Base-by-base conservation (phyloP, 495 filamentous ascomycete genomes). In the Gamarada debralockiae region DNA sequence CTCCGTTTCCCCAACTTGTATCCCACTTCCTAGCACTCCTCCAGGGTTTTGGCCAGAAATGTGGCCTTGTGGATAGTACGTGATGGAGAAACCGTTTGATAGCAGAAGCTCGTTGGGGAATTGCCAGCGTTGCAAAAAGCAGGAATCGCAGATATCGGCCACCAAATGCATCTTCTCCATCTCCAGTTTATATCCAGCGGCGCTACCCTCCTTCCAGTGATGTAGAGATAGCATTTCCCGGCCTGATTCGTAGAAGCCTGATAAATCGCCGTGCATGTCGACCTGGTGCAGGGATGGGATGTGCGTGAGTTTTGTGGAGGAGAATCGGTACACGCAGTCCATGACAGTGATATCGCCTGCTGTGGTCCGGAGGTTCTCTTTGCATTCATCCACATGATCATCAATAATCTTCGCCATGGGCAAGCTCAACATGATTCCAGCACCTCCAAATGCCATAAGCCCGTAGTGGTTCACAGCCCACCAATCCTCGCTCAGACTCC, bases 401-500 rank as follows among this genome's bases (percentile, higher is more conserved):
- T 44, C 20, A 3, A 59, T 27, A 3, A 48, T 47, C 23, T 73
- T 67, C 8, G 81, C 76, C 13, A 88, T 70, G 6, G 83, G 77
- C 40, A 75, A 65, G 9, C 78, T 82, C 13, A 90, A 66, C 53
- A 87, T 84, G n/a, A 84, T 72, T 59, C 86, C 86, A 18, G 82
- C 85, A 54, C 85, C 85, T 51, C 85, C 84, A 62, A 80, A 88
- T 7, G 80, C 84, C 73, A 86, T 85, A 62, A 80, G 73, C 3
- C 85, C 85, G 63, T 82, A 86, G 22, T 68, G 74, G 27, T 75
- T 67, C 8, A 86, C 77, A 49, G 81, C 74, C 68, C 72, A 71
- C 64, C 76, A 81, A 61, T 82, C 81, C 59, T 90, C 85, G 1
- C 81, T 82, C n/a, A 86, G 67, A 14, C 76, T 78, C 39, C 85